A percentile compares a stretch with the other conserved stretches of the same genome.
These are phyloP conservation scores for Hyphochytrium catenoides DNA, from an alignment of 352 stramenopile genomes.

Conservation along the genomic window DNA sequence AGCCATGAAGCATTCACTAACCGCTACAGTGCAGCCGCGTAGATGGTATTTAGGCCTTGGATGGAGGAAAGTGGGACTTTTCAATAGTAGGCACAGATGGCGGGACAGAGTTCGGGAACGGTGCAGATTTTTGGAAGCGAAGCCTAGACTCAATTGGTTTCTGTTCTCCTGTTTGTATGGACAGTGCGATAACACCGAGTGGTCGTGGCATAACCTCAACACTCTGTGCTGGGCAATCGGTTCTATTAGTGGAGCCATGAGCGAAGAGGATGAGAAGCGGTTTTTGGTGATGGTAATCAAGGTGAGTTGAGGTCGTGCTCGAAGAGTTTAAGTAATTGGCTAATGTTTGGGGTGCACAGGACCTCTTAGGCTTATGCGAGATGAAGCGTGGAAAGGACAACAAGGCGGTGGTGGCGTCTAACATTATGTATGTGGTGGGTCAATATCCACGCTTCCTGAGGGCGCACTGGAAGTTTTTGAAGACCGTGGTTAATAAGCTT, in stretches of 20 bases:
- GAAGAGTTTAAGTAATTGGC: too few species aligned
- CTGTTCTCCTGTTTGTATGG: too few species aligned
- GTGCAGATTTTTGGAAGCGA: too few species aligned
- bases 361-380: conserved; percentile 90
- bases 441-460: conserved; percentile 98
- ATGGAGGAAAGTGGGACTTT: too few species aligned
- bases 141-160: too few species aligned
- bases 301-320: too few species aligned
- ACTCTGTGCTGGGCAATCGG: conserved; percentile 99
- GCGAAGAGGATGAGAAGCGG: conserved; percentile 96
- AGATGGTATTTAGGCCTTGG: too few species aligned
- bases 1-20: too few species aligned
- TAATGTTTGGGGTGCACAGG: too few species aligned
- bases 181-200: conserved; percentile 52
- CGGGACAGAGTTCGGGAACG: too few species aligned
- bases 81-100: too few species aligned
- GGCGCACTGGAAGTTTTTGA: conserved; percentile 98
- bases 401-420: conserved; percentile 96
- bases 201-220: conserved; percentile 95
- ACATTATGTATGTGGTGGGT: conserved; percentile 99
- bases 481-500: conserved; percentile 99
- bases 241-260: conserved; percentile 96
- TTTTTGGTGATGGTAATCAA: conserved; percentile 99
- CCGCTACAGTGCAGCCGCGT: too few species aligned
- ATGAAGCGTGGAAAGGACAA: conserved; percentile 98